A percentile compares a stretch with the other conserved stretches of the same genome.
These are phyloP conservation scores for Sophora flavescens DNA, from an alignment of 306 rosid genomes.

Conservation along the genomic window DNA sequence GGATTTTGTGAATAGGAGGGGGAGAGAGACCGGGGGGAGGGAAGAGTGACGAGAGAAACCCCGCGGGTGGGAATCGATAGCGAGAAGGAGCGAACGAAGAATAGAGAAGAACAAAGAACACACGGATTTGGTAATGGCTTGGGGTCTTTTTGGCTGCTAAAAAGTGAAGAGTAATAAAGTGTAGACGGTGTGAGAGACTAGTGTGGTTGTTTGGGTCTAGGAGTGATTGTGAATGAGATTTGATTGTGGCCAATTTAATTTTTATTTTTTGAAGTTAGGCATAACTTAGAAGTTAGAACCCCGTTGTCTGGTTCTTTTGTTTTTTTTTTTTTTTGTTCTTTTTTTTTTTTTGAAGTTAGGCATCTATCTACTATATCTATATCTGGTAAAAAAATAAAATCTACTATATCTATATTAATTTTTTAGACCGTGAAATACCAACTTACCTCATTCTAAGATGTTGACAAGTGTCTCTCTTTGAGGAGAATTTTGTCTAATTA, in stretches of 20 bases:
- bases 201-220: neutral
- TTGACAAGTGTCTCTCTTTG: no score
- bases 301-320: no score
- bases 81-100: neutral
- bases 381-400: no score
- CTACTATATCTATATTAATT: no score
- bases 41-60: constrained; percentile 22
- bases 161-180: neutral
- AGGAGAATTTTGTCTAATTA: no score
- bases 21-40: neutral
- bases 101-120: neutral
- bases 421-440: no score
- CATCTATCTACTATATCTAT: no score
- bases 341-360: no score
- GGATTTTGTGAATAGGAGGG: neutral
- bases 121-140: neutral
- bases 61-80: constrained; percentile 17
- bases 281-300: no score
- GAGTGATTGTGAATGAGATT: neutral
- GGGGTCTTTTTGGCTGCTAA: neutral
- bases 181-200: neutral
- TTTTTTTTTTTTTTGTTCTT: no score
- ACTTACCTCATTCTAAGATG: no score
- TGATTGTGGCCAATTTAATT: neutral
- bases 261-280: neutral